Evolutionary conservation across 2,329 filamentous ascomycete species (phyloP).

Genomic region (Cercospora sp.): DNA sequence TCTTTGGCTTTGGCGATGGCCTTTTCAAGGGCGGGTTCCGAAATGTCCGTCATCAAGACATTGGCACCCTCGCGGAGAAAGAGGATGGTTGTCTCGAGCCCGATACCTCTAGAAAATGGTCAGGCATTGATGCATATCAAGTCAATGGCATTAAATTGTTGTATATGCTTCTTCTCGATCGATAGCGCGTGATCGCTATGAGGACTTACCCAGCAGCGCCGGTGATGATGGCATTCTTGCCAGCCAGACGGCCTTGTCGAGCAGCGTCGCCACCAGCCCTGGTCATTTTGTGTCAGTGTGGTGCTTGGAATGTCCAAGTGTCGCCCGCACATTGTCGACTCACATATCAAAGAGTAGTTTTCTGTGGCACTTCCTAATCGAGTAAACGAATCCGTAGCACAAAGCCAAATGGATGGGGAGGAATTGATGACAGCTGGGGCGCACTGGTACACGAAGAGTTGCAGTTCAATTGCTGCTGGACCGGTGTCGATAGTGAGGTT

Average conservation of each 20-base stretch:
- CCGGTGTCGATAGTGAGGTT: not conserved
- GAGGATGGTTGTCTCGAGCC: conserved; percentile 86
- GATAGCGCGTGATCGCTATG: not conserved
- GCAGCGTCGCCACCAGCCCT: conserved; percentile 20
- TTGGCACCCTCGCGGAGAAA: conserved; percentile 86
- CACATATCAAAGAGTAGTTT: conserved; percentile 26
- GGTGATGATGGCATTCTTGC: conserved; percentile 74
- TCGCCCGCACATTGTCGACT: not conserved
- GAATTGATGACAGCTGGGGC: not conserved
- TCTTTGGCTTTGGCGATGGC: conserved; percentile 73
- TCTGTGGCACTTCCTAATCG: conserved; percentile 19
- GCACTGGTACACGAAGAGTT: not conserved
- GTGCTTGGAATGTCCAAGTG: not conserved
- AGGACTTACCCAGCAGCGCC: conserved; percentile 75
- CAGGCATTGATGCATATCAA: not conserved
- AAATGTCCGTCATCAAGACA: conserved; percentile 84
- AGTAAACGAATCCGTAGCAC: conserved; percentile 21
- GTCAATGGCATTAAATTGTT: not conserved
- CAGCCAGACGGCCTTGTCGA: conserved; percentile 54
- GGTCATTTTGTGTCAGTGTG: conserved; percentile 15
- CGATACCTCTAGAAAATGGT: conserved; percentile 68
- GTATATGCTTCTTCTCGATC: not conserved
- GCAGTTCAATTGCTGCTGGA: not conserved
- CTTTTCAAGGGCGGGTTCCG: conserved; percentile 72
- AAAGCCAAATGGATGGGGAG: not conserved